Evolutionary conservation across 208 protist genomes (phyloP).

Genomic region (Leishmania martiniquensis): DNA sequence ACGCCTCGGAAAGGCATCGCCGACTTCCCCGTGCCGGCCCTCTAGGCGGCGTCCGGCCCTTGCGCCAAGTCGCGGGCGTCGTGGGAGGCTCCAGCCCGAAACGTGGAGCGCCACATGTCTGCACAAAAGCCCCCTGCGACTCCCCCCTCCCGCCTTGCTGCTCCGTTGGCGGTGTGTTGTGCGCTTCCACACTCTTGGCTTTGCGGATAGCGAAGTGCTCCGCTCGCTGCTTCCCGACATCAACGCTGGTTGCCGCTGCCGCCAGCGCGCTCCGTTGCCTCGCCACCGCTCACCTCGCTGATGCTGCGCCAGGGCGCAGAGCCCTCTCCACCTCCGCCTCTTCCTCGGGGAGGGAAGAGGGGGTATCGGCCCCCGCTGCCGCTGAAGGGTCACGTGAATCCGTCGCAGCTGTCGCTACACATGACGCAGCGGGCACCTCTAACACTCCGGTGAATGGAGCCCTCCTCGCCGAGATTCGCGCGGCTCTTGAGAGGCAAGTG

Average conservation of each 20-base stretch:
- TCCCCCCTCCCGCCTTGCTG: background rate
- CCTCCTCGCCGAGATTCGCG: constrained; percentile 25
- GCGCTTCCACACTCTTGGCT: background rate
- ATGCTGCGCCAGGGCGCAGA: background rate
- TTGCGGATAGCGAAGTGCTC: background rate
- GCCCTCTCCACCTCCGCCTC: constrained; percentile 6
- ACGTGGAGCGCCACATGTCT: background rate
- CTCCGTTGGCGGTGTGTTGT: background rate
- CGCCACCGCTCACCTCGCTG: background rate
- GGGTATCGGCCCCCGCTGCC: background rate
- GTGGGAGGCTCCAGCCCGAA: background rate
- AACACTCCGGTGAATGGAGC: constrained; percentile 12
- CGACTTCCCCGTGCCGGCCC: background rate
- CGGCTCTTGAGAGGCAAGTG: constrained; percentile 13
- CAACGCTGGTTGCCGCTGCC: background rate
- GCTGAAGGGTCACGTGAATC: background rate
- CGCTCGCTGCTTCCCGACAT: background rate
- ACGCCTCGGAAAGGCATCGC: background rate
- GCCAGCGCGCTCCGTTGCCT: background rate
- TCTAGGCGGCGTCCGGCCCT: background rate
- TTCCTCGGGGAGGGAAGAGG: background rate
- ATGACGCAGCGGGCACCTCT: background rate
- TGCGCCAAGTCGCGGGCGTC: background rate
- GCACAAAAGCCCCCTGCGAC: background rate
- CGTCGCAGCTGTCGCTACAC: background rate